A percentile compares a stretch with the other conserved stretches of the same genome.
These are phyloP conservation scores for Clarireedia hainanense DNA, from an alignment of 2,329 filamentous ascomycete genomes.

Conservation along the genomic window DNA sequence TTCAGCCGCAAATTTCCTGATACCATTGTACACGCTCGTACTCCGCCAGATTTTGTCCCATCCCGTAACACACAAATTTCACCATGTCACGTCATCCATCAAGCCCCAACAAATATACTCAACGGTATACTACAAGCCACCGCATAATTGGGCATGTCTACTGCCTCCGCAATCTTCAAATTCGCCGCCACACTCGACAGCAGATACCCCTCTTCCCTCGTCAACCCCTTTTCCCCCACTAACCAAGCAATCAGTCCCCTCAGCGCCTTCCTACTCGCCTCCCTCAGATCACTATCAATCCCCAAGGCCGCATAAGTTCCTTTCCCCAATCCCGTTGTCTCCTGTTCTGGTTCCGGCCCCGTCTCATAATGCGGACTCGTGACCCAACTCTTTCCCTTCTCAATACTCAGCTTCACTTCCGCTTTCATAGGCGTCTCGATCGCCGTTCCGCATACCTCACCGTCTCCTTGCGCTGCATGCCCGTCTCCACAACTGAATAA, in stretches of 20 bases:
- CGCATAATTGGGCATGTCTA: conserved; percentile 47
- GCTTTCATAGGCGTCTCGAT: conserved; percentile 46
- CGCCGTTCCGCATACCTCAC: conserved; percentile 48
- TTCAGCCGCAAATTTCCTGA: no score
- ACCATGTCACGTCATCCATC: no score
- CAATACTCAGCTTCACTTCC: conserved; percentile 39
- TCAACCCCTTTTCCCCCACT: conserved; percentile 37
- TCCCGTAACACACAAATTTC: no score
- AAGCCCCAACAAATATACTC: conserved; percentile 34
- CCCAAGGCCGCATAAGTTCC: conserved; percentile 41
- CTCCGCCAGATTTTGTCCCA: no score
- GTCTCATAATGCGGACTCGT: conserved; percentile 41
- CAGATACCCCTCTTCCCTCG: conserved; percentile 43
- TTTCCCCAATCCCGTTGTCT: conserved; percentile 22
- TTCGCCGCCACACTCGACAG: conserved; percentile 42
- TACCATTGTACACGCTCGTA: no score
- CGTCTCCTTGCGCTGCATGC: conserved; percentile 46
- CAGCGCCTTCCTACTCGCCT: conserved; percentile 41
- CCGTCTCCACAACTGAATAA: conserved; percentile 48
- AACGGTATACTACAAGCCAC: conserved; percentile 42
- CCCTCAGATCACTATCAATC: conserved; percentile 38
- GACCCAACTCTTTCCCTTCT: conserved; percentile 39
- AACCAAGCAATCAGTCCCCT: conserved; percentile 43
- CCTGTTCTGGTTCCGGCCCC: conserved; percentile 15
- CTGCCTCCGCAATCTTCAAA: conserved; percentile 43